Evolutionary conservation across 768 basidiomycete species (phyloP).

Genomic region (Pleurotus tuoliensis): DNA sequence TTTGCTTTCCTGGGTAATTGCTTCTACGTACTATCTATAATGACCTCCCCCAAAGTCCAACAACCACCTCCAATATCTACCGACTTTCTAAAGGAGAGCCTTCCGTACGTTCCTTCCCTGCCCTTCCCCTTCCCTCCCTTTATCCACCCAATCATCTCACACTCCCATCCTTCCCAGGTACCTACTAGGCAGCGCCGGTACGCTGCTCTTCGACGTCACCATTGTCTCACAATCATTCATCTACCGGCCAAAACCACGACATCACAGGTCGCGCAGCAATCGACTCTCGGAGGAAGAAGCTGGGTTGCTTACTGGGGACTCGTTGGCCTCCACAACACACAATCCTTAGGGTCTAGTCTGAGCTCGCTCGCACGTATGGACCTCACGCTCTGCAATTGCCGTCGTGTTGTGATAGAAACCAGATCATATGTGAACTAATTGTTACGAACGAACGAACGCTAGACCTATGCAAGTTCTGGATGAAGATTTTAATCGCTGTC

Average conservation of each 20-base stretch:
- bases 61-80: constrained; percentile 57
- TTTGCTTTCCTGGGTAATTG: constrained; percentile 93
- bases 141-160: neutral
- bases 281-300: constrained; percentile 43
- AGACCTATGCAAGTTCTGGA: no score
- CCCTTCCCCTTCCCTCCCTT: neutral
- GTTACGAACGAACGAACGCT: no score
- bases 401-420: no score
- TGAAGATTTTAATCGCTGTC: no score
- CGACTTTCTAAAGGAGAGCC: constrained; percentile 71
- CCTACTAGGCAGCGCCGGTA: constrained; percentile 88
- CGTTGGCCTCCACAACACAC: constrained; percentile 26
- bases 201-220: constrained; percentile 87
- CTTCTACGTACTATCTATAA: constrained; percentile 88
- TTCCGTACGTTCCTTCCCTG: constrained; percentile 60
- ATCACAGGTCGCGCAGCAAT: constrained; percentile 15
- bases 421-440: no score
- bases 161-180: constrained; percentile 46
- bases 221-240: constrained; percentile 85
- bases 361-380: no score
- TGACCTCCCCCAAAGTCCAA: constrained; percentile 66
- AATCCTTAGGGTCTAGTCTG: constrained; percentile 4
- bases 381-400: no score
- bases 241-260: constrained; percentile 53
- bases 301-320: constrained; percentile 42